Conservation (phyloP, 1,139 yeast genomes). For the Hyphopichia khmerensis region DNA sequence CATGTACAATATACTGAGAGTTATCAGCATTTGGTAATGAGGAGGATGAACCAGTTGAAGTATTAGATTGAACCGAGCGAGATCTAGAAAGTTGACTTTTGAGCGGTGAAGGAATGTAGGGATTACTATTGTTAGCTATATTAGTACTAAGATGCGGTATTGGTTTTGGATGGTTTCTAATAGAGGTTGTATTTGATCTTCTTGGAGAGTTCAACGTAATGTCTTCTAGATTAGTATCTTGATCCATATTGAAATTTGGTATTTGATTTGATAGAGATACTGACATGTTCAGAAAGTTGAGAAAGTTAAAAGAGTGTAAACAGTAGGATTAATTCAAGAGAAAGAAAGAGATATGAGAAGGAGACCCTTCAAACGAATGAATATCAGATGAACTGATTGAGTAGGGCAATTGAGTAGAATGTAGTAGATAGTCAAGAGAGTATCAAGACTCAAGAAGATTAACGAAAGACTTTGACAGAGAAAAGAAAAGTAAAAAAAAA, state of each 20-base stretch:
- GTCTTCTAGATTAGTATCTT: constrained; percentile 8
- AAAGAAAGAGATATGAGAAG: background rate
- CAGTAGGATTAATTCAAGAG: background rate
- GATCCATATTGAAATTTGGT: background rate
- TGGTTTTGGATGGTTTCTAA: constrained; percentile 1
- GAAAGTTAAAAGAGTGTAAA: background rate
- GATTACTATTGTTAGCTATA: background rate
- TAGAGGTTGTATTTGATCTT: background rate
- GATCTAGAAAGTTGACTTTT: constrained; percentile 18
- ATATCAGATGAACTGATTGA: background rate
- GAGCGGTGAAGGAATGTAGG: constrained; percentile 17
- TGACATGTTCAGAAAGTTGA: constrained; percentile 4
- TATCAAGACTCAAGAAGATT: background rate
- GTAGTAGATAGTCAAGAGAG: no score
- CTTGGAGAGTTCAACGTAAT: constrained; percentile 3
- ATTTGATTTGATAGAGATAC: constrained; percentile 3
- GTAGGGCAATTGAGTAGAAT: background rate
- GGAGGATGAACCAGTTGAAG: constrained; percentile 8
- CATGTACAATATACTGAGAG: constrained; percentile 20
- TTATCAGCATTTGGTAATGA: constrained; percentile 7
- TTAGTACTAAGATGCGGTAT: background rate
- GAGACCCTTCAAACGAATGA: background rate
- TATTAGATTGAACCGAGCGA: constrained; percentile 16
- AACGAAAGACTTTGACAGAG: background rate
- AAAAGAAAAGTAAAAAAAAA: background rate